Evolutionary conservation across 495 filamentous ascomycete genomes (phyloP), one percentile per base, ranked within the genome.

Genomic region (Hypoxylon fragiforme): DNA sequence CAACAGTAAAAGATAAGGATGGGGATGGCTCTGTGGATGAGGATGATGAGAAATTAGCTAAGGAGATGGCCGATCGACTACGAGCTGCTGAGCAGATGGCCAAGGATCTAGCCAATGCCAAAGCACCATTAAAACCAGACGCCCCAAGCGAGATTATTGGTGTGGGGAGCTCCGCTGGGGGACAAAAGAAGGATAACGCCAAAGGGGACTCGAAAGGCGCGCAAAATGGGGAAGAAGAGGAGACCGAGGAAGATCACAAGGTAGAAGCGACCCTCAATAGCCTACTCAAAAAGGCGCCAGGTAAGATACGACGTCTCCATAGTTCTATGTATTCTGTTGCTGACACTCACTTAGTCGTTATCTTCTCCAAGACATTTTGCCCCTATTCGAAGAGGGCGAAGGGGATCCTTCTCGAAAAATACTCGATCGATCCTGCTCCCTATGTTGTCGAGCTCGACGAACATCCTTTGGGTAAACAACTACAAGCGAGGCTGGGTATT

Each of bases 281-380:
- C 12, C 92, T 96, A 37, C 70, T 95, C 46, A 92, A 92, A 75
- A 83, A 83, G 51, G 82, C 89, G 19, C 90, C 91, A 47, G 84
- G 90, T 92, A 82, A 47, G 84, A 90, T 92, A 82, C 60, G 82
- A 16, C 43, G 14, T 18, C 35, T 15, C 22, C n/a, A 3, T n/a
- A 4, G 38, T 38, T 24, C n/a, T 14, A 8, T 3, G 19, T 22
- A n/a, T 30, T 7, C 7, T 15, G 51, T 21, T 20, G 20, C 53
- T 62, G 36, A 62, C 37, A 9, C 24, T 9, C 24, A 13, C n/a
- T 37, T 63, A 91, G 88, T 97, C 41, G 89, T 97, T 63, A 89
- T 98, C 44, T 97, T 97, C 76, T 95, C 90, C 46, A 97, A 97
- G 70, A 83, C 87, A 1, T 95, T 90, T 71, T 98, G 94, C 71